These are phyloP conservation scores for Scutellaria galericulata DNA, from an alignment of 257 asterid genomes.

Conservation along the genomic window DNA sequence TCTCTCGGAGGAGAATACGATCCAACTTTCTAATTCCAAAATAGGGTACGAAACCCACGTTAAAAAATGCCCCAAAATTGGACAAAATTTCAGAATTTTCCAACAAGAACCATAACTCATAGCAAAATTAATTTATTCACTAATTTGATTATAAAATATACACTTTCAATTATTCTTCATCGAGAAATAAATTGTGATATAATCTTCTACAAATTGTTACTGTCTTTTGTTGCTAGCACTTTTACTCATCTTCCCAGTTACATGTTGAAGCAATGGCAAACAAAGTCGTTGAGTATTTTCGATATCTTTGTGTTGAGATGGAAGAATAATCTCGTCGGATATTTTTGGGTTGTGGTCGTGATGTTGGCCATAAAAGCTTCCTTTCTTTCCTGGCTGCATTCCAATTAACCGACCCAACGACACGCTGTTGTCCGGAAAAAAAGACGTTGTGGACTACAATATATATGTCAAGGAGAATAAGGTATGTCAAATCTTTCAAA, in stretches of 20 bases:
- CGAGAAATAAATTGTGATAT: background rate
- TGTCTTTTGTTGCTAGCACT: slow-evolving; percentile 45
- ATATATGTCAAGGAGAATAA: no score
- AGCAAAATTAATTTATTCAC: no score
- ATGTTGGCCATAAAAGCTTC: slow-evolving; percentile 31
- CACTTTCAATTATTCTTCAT: no score
- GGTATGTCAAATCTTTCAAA: no score
- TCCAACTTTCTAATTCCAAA: no score
- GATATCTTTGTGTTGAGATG: slow-evolving; percentile 4
- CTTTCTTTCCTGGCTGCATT: slow-evolving; percentile 46
- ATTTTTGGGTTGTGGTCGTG: slow-evolving; percentile 31
- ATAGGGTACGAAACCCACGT: no score
- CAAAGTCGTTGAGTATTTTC: slow-evolving; percentile 48
- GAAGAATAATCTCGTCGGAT: slow-evolving; percentile 28
- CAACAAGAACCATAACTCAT: no score
- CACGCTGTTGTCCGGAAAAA: slow-evolving; percentile 65
- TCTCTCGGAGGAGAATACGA: no score
- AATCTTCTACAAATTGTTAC: background rate
- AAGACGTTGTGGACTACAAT: slow-evolving; percentile 66
- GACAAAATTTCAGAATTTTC: no score
- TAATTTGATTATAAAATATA: no score
- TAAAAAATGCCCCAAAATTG: no score
- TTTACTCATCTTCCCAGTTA: slow-evolving; percentile 44
- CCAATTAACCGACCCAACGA: slow-evolving; percentile 71
- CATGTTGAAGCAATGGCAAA: slow-evolving; percentile 49